Evolutionary conservation across 1,284 basidiomycete species (phyloP).

Genomic region (Trichosporon inkin): DNA sequence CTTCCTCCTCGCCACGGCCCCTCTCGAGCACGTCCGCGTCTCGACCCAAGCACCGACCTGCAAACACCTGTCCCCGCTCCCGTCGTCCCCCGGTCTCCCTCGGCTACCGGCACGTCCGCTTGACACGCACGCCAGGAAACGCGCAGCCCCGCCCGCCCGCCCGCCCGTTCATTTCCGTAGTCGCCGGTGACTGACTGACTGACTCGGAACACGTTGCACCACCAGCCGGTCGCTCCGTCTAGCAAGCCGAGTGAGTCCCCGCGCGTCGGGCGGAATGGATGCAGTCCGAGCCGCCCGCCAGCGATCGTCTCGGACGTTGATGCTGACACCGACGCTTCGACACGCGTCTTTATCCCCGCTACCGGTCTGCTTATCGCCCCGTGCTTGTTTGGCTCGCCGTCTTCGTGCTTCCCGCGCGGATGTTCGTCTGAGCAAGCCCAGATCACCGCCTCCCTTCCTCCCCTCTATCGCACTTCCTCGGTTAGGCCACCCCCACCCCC

Average conservation of each 20-base stretch:
- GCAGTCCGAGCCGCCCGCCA: background rate
- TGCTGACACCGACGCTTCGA: constrained; percentile 2
- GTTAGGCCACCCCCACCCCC: background rate
- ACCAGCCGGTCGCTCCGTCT: background rate
- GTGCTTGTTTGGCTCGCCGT: background rate
- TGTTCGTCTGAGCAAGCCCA: background rate
- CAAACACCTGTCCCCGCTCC: background rate
- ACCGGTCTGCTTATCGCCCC: background rate
- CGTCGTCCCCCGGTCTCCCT: background rate
- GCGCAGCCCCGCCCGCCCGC: no score
- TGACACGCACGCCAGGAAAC: constrained; percentile 7
- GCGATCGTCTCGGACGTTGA: background rate
- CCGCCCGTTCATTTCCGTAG: constrained; percentile 9
- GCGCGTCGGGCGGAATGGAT: background rate
- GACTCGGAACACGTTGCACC: constrained; percentile 7
- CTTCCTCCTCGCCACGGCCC: background rate
- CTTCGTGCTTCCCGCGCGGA: background rate
- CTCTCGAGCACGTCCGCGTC: background rate
- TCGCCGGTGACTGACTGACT: constrained; percentile 9
- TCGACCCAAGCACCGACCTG: background rate
- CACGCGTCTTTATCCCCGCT: background rate
- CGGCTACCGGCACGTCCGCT: constrained; percentile 2
- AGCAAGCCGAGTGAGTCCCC: background rate
- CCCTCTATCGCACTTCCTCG: background rate
- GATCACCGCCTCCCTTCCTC: no score